phyloP scores from a whole-genome alignment of 495 filamentous ascomycete species.

The Podospora appendiculata region DNA sequence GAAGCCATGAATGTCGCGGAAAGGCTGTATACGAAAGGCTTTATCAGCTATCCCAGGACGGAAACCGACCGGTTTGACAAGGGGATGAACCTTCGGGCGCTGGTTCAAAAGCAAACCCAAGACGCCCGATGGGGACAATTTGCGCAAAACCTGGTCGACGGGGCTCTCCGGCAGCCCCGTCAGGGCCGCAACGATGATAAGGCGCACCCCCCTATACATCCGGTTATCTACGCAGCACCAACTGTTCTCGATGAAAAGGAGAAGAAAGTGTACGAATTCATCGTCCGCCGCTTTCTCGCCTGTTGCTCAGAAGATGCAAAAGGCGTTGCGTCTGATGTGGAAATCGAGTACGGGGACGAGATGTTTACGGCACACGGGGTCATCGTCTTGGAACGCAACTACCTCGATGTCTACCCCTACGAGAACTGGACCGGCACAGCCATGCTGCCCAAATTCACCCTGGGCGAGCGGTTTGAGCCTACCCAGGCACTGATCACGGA shows the following conservation, averaged over 20 bases:
- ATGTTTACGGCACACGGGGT: slow-evolving; percentile 72
- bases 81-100: slow-evolving; percentile 72
- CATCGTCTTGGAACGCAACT: slow-evolving; percentile 82
- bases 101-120: slow-evolving; percentile 78
- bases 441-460: slow-evolving; percentile 67
- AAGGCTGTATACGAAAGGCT: slow-evolving; percentile 84
- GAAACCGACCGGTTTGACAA: slow-evolving; percentile 95
- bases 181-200: slow-evolving; percentile 86
- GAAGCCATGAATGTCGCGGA: slow-evolving; percentile 86
- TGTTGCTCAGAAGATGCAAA: slow-evolving; percentile 94
- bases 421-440: slow-evolving; percentile 90
- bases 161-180: slow-evolving; percentile 73
- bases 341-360: slow-evolving; percentile 78
- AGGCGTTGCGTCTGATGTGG: slow-evolving; percentile 75
- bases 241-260: slow-evolving; percentile 57
- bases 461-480: slow-evolving; percentile 77
- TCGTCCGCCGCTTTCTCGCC: slow-evolving; percentile 88
- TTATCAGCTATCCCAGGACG: slow-evolving; percentile 93
- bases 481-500: slow-evolving; percentile 84
- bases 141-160: slow-evolving; percentile 69
- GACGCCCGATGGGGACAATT: slow-evolving; percentile 73
- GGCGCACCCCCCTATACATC: slow-evolving; percentile 95
- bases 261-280: slow-evolving; percentile 82
- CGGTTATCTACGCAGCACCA: slow-evolving; percentile 67
- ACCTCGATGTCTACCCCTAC: slow-evolving; percentile 91